Percentiles rank a stretch among this genome's conserved stretches.
These are phyloP conservation scores for Elsinoe australis DNA, from an alignment of 2,329 filamentous ascomycete genomes.

Conservation along the genomic window DNA sequence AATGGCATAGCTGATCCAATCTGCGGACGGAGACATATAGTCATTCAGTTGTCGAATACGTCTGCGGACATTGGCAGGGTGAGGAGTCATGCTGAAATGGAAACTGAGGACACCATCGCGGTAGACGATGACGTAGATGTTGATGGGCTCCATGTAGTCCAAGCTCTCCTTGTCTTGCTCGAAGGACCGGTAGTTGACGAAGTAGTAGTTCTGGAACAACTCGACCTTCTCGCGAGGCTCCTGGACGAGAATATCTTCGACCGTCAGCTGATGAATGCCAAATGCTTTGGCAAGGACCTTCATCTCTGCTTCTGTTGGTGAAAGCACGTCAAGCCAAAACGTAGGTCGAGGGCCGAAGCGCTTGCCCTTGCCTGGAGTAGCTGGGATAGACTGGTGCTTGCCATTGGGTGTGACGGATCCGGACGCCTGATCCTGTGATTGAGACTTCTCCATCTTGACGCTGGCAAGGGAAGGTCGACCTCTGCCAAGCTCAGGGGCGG, in stretches of 20 bases:
- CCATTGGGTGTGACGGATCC: slow-evolving; percentile 26
- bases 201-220: slow-evolving; percentile 95
- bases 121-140: slow-evolving; percentile 97
- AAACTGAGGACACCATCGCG: slow-evolving; percentile 92
- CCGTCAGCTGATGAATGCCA: slow-evolving; percentile 88
- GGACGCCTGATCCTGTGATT: slow-evolving; percentile 30
- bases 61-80: slow-evolving; percentile 89
- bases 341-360: slow-evolving; percentile 71
- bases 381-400: slow-evolving; percentile 21
- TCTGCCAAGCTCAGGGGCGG: slow-evolving; percentile 1
- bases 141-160: slow-evolving; percentile 87
- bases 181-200: slow-evolving; percentile 96
- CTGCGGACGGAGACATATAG: slow-evolving; percentile 83
- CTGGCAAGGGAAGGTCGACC: slow-evolving; percentile 14
- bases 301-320: slow-evolving; percentile 91
- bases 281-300: slow-evolving; percentile 86
- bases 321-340: slow-evolving; percentile 93
- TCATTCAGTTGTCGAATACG: slow-evolving; percentile 89
- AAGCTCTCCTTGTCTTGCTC: slow-evolving; percentile 88
- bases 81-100: slow-evolving; percentile 92
- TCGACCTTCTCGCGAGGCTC: slow-evolving; percentile 98
- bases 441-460: slow-evolving; percentile 23
- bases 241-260: slow-evolving; percentile 95
- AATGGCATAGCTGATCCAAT: slow-evolving; percentile 97
- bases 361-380: slow-evolving; percentile 25